Evolutionary conservation across 768 basidiomycete genomes (phyloP).

Genomic region (Lactifluus volemus): DNA sequence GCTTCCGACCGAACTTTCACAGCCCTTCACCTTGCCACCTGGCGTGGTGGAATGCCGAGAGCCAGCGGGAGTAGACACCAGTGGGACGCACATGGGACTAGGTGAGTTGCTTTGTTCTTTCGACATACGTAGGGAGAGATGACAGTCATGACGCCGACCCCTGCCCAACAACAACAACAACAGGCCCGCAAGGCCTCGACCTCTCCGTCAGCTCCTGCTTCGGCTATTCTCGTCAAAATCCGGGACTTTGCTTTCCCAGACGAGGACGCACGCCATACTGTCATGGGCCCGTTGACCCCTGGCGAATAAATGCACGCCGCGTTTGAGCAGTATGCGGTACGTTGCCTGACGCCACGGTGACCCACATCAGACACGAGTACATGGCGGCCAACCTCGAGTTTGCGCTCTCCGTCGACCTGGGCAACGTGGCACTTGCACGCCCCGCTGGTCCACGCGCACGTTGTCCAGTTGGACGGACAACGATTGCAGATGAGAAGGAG

Average conservation of each 20-base stretch:
- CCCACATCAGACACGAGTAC: constrained; percentile 92
- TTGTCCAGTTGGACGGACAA: constrained; percentile 68
- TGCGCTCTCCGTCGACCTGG: constrained; percentile 52
- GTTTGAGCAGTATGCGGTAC: constrained; percentile 45
- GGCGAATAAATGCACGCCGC: constrained; percentile 75
- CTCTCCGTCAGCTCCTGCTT: constrained; percentile 4
- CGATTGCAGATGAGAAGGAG: constrained; percentile 86
- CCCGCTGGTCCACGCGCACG: constrained; percentile 45
- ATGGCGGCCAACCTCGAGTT: constrained; percentile 68
- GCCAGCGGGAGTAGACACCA: constrained; percentile 7
- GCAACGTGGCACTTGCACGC: constrained; percentile 50
- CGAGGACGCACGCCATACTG: constrained; percentile 37
- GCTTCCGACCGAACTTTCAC: constrained; percentile 15
- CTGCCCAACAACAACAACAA: not conserved
- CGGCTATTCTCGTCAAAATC: constrained; percentile 31
- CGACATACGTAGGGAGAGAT: not conserved
- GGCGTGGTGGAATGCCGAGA: constrained; percentile 14
- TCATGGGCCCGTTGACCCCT: constrained; percentile 34
- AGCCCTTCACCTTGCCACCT: constrained; percentile 14
- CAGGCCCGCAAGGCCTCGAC: not conserved
- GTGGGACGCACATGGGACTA: constrained; percentile 3
- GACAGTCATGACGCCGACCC: constrained; percentile 3
- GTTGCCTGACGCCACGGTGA: constrained; percentile 71
- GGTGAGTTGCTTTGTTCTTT: constrained; percentile 4
- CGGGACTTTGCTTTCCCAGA: constrained; percentile 40